Conservation (phyloP, 257 asterid genomes). For the Paraleonurus japonicus region DNA sequence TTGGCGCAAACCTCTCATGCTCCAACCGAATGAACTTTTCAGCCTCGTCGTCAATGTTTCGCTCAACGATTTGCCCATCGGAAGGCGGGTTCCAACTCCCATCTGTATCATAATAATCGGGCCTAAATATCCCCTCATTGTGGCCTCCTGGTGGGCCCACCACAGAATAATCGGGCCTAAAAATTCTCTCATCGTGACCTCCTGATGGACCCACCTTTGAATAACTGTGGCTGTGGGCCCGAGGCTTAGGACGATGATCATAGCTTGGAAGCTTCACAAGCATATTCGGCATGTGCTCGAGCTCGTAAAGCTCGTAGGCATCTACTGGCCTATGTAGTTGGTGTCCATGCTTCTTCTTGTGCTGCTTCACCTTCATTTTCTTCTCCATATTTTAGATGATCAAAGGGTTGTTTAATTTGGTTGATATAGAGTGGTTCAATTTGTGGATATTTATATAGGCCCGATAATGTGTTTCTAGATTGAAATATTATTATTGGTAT, state of each 20-base stretch:
- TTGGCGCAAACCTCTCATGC: constrained; percentile 35
- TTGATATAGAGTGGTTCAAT: not conserved
- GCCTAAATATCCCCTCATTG: not conserved
- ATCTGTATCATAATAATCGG: constrained; percentile 6
- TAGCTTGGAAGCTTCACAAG: constrained; percentile 17
- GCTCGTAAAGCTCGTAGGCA: constrained; percentile 30
- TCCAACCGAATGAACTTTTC: constrained; percentile 37
- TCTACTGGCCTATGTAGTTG: constrained; percentile 24
- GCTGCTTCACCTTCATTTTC: constrained; percentile 6
- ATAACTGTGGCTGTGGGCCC: not conserved
- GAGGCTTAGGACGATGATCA: not conserved
- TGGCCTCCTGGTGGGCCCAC: not conserved
- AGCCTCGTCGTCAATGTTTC: constrained; percentile 38
- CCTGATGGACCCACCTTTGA: too few species aligned
- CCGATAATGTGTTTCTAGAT: not conserved
- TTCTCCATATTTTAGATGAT: constrained; percentile 10
- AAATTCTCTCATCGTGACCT: not conserved
- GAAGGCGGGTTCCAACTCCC: not conserved
- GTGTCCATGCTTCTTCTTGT: not conserved
- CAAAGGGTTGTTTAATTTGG: not conserved
- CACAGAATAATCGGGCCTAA: not conserved
- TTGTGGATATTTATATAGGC: constrained; percentile 24
- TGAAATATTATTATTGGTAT: not conserved
- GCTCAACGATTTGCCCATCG: not conserved
- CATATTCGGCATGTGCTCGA: constrained; percentile 30